Evolutionary conservation across 1,139 yeast genomes (phyloP).

Genomic region (Yarrowia galli): DNA sequence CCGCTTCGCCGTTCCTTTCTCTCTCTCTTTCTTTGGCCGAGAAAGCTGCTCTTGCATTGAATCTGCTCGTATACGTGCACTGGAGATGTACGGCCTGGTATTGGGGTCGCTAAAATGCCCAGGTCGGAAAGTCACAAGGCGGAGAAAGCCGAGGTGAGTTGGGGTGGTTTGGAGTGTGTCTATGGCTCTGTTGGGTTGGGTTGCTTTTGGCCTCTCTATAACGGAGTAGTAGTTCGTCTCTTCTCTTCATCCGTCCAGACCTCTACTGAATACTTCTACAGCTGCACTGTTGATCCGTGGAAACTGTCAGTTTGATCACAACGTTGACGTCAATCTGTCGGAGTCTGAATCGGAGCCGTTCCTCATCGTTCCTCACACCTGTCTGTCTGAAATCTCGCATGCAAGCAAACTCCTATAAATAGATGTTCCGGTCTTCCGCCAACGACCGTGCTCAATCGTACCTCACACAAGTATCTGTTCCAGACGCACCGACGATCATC

Average conservation of each 20-base stretch:
- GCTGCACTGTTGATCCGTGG: background rate
- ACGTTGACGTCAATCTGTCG: background rate
- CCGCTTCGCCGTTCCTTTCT: background rate
- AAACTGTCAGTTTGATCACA: background rate
- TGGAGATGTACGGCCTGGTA: background rate
- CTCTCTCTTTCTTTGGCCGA: background rate
- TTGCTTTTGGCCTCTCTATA: background rate
- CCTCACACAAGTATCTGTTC: background rate
- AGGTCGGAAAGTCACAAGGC: no score
- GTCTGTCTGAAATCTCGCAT: background rate
- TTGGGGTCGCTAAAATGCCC: background rate
- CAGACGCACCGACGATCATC: conserved; percentile 1
- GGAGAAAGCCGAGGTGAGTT: no score
- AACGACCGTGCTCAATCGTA: conserved; percentile 4
- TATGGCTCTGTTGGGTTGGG: no score
- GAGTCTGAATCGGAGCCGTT: no score
- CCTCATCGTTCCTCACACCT: no score
- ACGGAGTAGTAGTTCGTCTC: no score
- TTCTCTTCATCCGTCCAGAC: no score
- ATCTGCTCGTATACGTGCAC: conserved; percentile 1
- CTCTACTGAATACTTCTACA: no score
- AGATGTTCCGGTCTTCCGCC: conserved; percentile 16
- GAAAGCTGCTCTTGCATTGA: background rate
- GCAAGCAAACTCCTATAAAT: conserved; percentile 3
- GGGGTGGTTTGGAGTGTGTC: no score